phyloP scores from a whole-genome alignment of 2,329 filamentous ascomycete genomes.

The Fusarium sp. region DNA sequence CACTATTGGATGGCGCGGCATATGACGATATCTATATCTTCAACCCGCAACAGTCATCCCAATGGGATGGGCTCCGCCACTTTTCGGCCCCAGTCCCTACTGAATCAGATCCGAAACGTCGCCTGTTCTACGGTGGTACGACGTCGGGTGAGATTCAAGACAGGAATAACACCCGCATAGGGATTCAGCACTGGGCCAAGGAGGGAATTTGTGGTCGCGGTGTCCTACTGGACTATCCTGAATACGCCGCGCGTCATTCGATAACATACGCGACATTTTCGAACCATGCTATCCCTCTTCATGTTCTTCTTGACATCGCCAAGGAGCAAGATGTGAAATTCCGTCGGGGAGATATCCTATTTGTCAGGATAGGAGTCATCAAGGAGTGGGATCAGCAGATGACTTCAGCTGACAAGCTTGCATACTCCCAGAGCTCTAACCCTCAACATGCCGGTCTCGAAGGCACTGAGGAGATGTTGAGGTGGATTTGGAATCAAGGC shows the following conservation, averaged over 20 bases:
- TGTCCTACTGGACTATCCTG: not conserved
- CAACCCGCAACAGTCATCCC: not conserved
- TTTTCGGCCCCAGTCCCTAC: not conserved
- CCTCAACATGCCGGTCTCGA: not conserved
- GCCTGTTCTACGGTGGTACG: not conserved
- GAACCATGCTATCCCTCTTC: not conserved
- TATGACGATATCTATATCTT: not conserved
- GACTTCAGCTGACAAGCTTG: not conserved
- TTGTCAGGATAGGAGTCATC: not conserved
- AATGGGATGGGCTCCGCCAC: not conserved
- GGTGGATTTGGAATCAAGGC: not conserved
- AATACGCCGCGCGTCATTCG: not conserved
- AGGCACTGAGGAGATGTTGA: not conserved
- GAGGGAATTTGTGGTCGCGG: not conserved
- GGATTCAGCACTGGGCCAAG: not conserved
- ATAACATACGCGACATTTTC: not conserved
- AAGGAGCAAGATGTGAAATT: not conserved
- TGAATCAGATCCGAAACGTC: not conserved
- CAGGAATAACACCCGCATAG: not conserved
- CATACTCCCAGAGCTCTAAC: not conserved
- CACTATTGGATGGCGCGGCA: not conserved
- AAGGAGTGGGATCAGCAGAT: not conserved
- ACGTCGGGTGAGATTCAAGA: not conserved
- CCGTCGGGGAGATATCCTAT: not conserved
- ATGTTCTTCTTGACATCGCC: not conserved